Evolutionary conservation across 805 yeast species (phyloP).

Genomic region (Kodamaea kaohsiungensis): DNA sequence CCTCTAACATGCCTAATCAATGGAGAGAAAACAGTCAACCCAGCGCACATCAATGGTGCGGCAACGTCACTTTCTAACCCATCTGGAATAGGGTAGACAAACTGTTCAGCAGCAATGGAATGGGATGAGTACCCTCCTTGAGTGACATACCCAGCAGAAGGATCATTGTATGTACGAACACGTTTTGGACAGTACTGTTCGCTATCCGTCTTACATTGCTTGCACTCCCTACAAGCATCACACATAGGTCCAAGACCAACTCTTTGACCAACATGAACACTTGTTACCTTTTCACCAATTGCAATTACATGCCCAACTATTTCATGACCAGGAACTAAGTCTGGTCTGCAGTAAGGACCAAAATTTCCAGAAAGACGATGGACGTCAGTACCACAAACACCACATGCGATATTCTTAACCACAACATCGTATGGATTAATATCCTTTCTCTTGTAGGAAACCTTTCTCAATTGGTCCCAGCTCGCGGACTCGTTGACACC

Average conservation of each 20-base stretch:
- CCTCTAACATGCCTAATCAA: slow-evolving; percentile 43
- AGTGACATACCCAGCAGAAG: slow-evolving; percentile 27
- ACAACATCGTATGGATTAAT: slow-evolving; percentile 47
- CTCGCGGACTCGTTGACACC: slow-evolving; percentile 30
- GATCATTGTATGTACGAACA: slow-evolving; percentile 56
- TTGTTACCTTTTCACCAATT: slow-evolving; percentile 56
- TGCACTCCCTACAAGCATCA: slow-evolving; percentile 60
- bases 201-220: slow-evolving; percentile 43
- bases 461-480: slow-evolving; percentile 35
- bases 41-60: slow-evolving; percentile 61
- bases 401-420: slow-evolving; percentile 60
- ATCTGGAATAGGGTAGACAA: slow-evolving; percentile 52
- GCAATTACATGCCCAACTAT: slow-evolving; percentile 59
- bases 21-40: slow-evolving; percentile 56
- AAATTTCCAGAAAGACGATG: slow-evolving; percentile 55
- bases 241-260: slow-evolving; percentile 80
- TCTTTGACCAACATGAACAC: slow-evolving; percentile 63
- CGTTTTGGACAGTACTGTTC: slow-evolving; percentile 52
- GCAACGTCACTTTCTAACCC: slow-evolving; percentile 38
- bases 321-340: slow-evolving; percentile 61
- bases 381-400: slow-evolving; percentile 62
- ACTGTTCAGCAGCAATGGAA: slow-evolving; percentile 43
- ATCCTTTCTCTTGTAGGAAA: slow-evolving; percentile 26
- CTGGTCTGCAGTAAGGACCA: slow-evolving; percentile 40
- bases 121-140: slow-evolving; percentile 55